Evolutionary conservation across 2,329 filamentous ascomycete species (phyloP).

Genomic region (Pseudocercospora musae): DNA sequence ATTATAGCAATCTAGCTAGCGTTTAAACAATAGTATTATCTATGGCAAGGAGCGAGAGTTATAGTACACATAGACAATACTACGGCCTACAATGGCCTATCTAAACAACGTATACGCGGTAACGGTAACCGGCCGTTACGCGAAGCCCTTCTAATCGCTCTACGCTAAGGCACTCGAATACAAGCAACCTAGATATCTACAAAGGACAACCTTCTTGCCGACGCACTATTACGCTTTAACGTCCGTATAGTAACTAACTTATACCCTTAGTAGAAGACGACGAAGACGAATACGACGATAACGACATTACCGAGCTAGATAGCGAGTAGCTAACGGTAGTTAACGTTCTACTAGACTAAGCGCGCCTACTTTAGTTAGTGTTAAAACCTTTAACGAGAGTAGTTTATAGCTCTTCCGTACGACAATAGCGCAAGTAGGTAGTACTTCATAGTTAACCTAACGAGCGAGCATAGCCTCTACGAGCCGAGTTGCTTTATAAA

Average conservation of each 20-base stretch:
- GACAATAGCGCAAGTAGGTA: background rate
- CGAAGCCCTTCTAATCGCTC: background rate
- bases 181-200: background rate
- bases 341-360: background rate
- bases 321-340: background rate
- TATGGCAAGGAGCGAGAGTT: background rate
- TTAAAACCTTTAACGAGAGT: background rate
- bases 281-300: background rate
- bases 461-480: background rate
- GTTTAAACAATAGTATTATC: too few species aligned
- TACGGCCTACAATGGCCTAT: background rate
- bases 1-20: too few species aligned
- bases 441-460: background rate
- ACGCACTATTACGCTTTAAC: background rate
- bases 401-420: background rate
- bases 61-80: background rate
- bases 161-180: background rate
- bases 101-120: background rate
- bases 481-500: background rate
- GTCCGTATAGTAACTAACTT: background rate
- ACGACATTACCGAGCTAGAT: background rate
- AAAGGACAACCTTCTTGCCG: background rate
- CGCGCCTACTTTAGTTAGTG: background rate
- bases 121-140: background rate
- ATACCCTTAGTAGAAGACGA: background rate